phyloP scores from a whole-genome alignment of 2,329 filamentous ascomycete genomes.

The Xylariales sp. region DNA sequence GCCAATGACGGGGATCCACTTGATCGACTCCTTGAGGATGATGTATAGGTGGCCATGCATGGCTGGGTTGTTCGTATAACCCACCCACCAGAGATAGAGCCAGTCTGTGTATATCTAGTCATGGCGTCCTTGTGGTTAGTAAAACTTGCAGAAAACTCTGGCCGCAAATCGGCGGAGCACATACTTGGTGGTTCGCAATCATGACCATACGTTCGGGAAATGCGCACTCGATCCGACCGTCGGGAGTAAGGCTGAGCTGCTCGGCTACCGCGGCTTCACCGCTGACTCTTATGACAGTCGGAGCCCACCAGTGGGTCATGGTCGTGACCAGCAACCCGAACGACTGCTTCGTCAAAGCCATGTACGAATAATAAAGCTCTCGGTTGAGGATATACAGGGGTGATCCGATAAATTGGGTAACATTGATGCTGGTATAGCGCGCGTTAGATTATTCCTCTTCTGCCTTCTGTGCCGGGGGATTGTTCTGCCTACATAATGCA shows the following conservation, averaged over 20 bases:
- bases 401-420: conserved; percentile 71
- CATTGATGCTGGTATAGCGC: conserved; percentile 47
- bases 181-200: conserved; percentile 80
- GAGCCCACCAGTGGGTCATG: conserved; percentile 84
- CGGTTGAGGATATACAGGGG: conserved; percentile 74
- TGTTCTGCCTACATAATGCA: conserved; percentile 48
- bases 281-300: conserved; percentile 76
- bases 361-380: conserved; percentile 79
- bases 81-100: conserved; percentile 91
- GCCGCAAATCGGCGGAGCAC: conserved; percentile 4
- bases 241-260: conserved; percentile 64
- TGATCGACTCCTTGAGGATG: conserved; percentile 83
- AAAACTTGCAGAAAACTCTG: not conserved
- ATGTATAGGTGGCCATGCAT: conserved; percentile 89
- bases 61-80: conserved; percentile 69
- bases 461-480: too few relatives aligned
- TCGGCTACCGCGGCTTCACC: conserved; percentile 76
- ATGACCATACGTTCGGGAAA: conserved; percentile 80
- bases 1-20: conserved; percentile 74
- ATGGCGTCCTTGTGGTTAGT: conserved; percentile 14
- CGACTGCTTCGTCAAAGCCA: conserved; percentile 80
- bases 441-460: too few relatives aligned
- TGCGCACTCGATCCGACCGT: conserved; percentile 71
- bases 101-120: conserved; percentile 76
- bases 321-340: conserved; percentile 76